These are phyloP conservation scores for Halophytophthora polymorphica DNA, from an alignment of 352 stramenopile species.

Conservation along the genomic window DNA sequence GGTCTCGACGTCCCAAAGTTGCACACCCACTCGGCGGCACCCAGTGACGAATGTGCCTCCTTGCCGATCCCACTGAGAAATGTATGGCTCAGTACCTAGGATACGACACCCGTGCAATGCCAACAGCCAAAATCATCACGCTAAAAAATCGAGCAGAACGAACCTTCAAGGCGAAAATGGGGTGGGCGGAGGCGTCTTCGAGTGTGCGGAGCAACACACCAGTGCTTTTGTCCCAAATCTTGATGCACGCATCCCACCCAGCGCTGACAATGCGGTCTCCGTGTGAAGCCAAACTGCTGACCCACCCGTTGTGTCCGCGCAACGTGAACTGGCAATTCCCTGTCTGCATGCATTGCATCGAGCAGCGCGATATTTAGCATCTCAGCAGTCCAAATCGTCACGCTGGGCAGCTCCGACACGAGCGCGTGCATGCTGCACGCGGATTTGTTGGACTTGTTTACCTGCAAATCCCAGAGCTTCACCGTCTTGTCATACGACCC, in stretches of 20 bases:
- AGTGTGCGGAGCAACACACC: slow-evolving; percentile 19
- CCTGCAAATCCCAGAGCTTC: slow-evolving; percentile 32
- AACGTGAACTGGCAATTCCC: slow-evolving; percentile 23
- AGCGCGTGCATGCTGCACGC: too few relatives aligned
- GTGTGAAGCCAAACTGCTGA: slow-evolving; percentile 16
- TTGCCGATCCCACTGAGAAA: slow-evolving; percentile 17
- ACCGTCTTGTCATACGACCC: slow-evolving; percentile 38
- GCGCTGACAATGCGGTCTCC: slow-evolving; percentile 9
- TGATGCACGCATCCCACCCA: slow-evolving; percentile 24
- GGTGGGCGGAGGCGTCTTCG: slow-evolving; percentile 15
- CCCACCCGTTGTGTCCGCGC: slow-evolving; percentile 23
- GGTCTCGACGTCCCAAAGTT: slow-evolving; percentile 24
- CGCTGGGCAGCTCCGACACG: too few relatives aligned
- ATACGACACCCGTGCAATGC: too few relatives aligned
- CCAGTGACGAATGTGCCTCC: slow-evolving; percentile 16
- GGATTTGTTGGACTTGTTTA: too few relatives aligned
- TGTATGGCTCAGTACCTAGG: not conserved
- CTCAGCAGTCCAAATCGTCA: too few relatives aligned
- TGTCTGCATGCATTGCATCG: slow-evolving; percentile 4
- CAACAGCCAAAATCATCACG: too few relatives aligned
- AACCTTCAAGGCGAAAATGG: slow-evolving; percentile 30
- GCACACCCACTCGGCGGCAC: slow-evolving; percentile 20
- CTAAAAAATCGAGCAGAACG: not conserved
- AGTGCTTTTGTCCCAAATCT: slow-evolving; percentile 18
- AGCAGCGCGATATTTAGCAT: not conserved